A percentile compares a stretch with the other conserved stretches of the same genome.
Conservation (phyloP, 306 rosid species). For the Coriaria nepalensis region DNA sequence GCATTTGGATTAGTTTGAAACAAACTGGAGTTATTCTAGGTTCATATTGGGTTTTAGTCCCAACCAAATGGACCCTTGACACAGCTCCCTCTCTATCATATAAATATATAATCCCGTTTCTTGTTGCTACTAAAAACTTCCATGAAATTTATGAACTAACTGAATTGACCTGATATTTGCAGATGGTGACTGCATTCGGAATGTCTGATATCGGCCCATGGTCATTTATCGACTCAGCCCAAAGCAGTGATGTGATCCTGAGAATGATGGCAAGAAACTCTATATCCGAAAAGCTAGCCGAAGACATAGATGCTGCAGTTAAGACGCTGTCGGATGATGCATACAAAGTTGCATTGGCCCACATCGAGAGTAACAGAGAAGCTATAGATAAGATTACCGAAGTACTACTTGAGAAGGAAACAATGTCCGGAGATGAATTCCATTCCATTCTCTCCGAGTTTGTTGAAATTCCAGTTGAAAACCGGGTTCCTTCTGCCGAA, state of each 20-base stretch:
- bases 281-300: constrained; percentile 86
- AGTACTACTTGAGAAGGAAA: constrained; percentile 77
- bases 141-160: background rate
- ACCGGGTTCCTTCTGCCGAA: constrained; percentile 43
- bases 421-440: constrained; percentile 78
- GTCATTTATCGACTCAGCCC: constrained; percentile 69
- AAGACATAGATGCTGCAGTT: constrained; percentile 70
- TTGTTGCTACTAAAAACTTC: background rate
- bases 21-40: too few relatives aligned
- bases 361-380: constrained; percentile 77
- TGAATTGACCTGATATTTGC: constrained; percentile 18
- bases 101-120: background rate
- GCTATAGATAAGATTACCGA: constrained; percentile 82
- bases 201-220: constrained; percentile 95
- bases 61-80: too few relatives aligned
- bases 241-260: constrained; percentile 75
- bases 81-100: too few relatives aligned
- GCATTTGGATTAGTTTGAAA: too few relatives aligned
- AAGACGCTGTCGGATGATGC: constrained; percentile 63
- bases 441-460: constrained; percentile 61
- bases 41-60: too few relatives aligned
- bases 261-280: constrained; percentile 96
- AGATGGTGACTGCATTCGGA: constrained; percentile 86
- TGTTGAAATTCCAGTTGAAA: constrained; percentile 68
- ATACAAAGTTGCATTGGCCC: constrained; percentile 61